Evolutionary conservation across 495 filamentous ascomycete species (phyloP).

Genomic region (Hypomontagnella submonticulosa): DNA sequence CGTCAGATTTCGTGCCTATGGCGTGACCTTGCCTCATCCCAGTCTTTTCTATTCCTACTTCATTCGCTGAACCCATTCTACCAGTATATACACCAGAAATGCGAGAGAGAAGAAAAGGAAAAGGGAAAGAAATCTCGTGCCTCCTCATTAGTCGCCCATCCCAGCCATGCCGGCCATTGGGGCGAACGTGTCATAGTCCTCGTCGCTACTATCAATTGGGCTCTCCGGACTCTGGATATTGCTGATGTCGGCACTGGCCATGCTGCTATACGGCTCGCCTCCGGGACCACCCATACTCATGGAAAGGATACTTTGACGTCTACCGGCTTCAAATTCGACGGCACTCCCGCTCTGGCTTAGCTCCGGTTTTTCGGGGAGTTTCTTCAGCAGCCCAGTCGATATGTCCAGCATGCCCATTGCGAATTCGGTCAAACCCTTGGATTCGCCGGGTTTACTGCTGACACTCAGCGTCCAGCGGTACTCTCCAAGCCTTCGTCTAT

Average conservation of each 20-base stretch:
- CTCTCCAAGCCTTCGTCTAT: conserved; percentile 83
- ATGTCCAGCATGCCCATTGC: conserved; percentile 80
- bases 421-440: conserved; percentile 72
- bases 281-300: conserved; percentile 40
- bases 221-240: conserved; percentile 57
- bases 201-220: conserved; percentile 55
- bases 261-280: conserved; percentile 44
- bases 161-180: conserved; percentile 45
- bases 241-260: conserved; percentile 55
- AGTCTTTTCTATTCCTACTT: conserved; percentile 41
- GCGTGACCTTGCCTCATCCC: conserved; percentile 49
- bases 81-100: conserved; percentile 16
- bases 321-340: conserved; percentile 54
- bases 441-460: conserved; percentile 78
- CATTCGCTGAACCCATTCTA: conserved; percentile 33
- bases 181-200: conserved; percentile 51
- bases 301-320: conserved; percentile 51
- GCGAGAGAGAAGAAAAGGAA: conserved; percentile 18
- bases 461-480: conserved; percentile 95
- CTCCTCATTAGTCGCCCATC: conserved; percentile 39
- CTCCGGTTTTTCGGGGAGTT: conserved; percentile 66
- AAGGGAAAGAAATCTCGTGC: conserved; percentile 17
- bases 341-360: conserved; percentile 57
- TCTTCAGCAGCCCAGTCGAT: conserved; percentile 64
- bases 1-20: conserved; percentile 48